These are phyloP conservation scores for Ambrosia artemisiifolia DNA, from an alignment of 129 eudicot genomes.

Conservation along the genomic window DNA sequence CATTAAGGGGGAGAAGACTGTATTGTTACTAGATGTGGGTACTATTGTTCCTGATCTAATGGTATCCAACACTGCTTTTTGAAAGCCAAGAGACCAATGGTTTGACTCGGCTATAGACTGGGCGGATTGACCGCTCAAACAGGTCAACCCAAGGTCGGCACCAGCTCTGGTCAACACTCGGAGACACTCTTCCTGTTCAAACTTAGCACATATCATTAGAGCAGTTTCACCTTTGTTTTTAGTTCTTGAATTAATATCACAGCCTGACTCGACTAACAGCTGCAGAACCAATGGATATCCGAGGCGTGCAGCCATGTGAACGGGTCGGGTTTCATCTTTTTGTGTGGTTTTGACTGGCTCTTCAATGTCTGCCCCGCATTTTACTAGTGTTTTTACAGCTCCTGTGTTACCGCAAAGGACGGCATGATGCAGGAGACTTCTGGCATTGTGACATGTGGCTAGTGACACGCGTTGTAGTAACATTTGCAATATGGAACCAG, in stretches of 20 bases:
- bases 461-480: constrained; percentile 51
- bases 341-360: constrained; percentile 47
- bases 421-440: constrained; percentile 87
- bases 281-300: constrained; percentile 50
- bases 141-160: constrained; percentile 74
- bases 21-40: constrained; percentile 49
- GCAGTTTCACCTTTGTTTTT: constrained; percentile 59
- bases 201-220: constrained; percentile 63
- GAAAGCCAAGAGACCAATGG: constrained; percentile 54
- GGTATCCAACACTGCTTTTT: constrained; percentile 44
- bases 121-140: constrained; percentile 45
- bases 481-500: constrained; percentile 71
- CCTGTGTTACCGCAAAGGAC: constrained; percentile 61
- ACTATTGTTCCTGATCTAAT: constrained; percentile 42
- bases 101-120: constrained; percentile 45
- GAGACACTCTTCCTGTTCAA: constrained; percentile 63
- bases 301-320: constrained; percentile 85
- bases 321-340: constrained; percentile 44
- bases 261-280: constrained; percentile 53
- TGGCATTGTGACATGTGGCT: constrained; percentile 44
- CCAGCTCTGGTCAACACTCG: constrained; percentile 56
- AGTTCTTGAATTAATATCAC: constrained; percentile 58
- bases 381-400: constrained; percentile 55
- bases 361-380: constrained; percentile 55
- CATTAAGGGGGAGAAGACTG: constrained; percentile 56